Base-by-base conservation (phyloP, 225 moss, liverwort and hornwort species). In the Sphagnum tenellum region DNA sequence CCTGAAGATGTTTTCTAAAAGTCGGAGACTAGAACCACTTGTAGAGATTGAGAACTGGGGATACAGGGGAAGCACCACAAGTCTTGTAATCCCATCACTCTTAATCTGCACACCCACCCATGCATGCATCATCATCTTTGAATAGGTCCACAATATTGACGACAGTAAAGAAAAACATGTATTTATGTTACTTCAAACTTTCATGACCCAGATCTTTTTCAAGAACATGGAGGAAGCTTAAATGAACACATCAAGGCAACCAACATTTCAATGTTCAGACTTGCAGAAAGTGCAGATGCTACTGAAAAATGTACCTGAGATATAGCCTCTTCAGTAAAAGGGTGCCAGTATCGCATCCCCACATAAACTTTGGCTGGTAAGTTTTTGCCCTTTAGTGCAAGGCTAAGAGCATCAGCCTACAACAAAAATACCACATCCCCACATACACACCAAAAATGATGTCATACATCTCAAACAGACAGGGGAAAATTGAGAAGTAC, bases 321-420 rank as follows among this genome's bases (percentile, higher is more conserved):
- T 73, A 92, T 96, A 48, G 95, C 92, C 78, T 96, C 95, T 77
- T 96, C 92, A 54, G 95, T 96, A 60, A 96, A 95, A 61, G 95
- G 95, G 75, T 96, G 95, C 95, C 92, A 96, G 68, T 96, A 96
- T 67, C 95, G 76, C 92, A 96, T 96, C 62, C 95, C 95, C 56
- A 96, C 95, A 72, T 96, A 96, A 7, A 96, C 95, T 71, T 86
- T 84, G 49, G 92, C 92, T 5, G 89, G 86, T 52, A 89, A 55
- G 70, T 87, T 66, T 74, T 86, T 96, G 73, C 77, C 75, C 70
- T 81, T 69, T 73, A 96, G 70, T 48, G 92, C 89, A 66, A 75
- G 71, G 59, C 75, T 75, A 10, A 96, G 86, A 66, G 92, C 92
- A 62, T 81, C 76, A 61, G 95, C 95, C 91, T 95, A 76, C 58